phyloP scores from a whole-genome alignment of 208 protist species.

The Leishmania guyanensis region DNA sequence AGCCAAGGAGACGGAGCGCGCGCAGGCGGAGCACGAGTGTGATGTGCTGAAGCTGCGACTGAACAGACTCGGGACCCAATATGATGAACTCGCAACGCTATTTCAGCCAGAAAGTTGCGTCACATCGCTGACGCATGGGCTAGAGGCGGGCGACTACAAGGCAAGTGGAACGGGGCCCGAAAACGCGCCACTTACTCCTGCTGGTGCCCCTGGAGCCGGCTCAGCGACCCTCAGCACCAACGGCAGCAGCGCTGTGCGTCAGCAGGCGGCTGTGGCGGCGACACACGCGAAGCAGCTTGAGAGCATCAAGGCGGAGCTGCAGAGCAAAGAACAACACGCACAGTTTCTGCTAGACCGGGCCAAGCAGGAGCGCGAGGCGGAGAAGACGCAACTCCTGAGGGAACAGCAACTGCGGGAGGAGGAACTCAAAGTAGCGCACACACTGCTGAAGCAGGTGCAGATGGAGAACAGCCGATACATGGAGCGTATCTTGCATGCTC shows the following conservation, averaged over 20 bases:
- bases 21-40: conserved; percentile 31
- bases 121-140: not conserved
- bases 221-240: not conserved
- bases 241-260: not conserved
- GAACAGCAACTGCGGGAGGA: conserved; percentile 70
- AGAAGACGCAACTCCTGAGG: conserved; percentile 46
- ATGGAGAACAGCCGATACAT: conserved; percentile 41
- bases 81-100: conserved; percentile 32
- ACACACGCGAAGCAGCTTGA: conserved; percentile 33
- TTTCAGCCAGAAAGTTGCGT: conserved; percentile 11
- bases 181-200: not conserved
- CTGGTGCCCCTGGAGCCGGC: not conserved
- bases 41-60: conserved; percentile 27
- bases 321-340: conserved; percentile 39
- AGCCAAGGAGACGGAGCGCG: conserved; percentile 37
- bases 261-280: conserved; percentile 18
- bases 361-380: conserved; percentile 41
- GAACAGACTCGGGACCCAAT: conserved; percentile 20
- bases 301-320: conserved; percentile 39
- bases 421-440: conserved; percentile 57
- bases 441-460: conserved; percentile 67
- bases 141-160: not conserved
- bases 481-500: conserved; percentile 40
- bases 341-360: conserved; percentile 30
- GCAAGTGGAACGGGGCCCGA: not conserved